Percentiles rank a stretch among this genome's conserved stretches.
Conservation (phyloP, 257 asterid genomes). For the Nicotiana obtusifolia region DNA sequence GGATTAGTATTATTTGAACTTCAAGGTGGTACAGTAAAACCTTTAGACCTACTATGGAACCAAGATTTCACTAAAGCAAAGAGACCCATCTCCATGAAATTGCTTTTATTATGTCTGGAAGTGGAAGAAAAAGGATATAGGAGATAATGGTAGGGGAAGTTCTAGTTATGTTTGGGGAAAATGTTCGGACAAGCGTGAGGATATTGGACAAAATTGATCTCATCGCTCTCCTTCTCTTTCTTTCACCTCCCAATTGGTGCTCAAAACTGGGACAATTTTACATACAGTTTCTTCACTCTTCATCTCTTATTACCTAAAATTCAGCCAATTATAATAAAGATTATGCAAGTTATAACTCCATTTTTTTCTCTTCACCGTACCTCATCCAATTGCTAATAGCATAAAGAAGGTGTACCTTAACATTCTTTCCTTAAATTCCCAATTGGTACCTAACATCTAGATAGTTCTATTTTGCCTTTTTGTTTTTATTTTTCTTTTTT, state of each 20-base stretch:
- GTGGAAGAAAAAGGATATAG: too few relatives aligned
- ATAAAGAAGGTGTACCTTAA: background rate
- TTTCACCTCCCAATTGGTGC: background rate
- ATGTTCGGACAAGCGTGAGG: too few relatives aligned
- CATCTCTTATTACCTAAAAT: background rate
- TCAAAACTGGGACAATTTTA: background rate
- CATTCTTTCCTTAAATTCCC: background rate
- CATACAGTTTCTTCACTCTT: background rate
- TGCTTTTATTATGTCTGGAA: too few relatives aligned
- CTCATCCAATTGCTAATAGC: background rate
- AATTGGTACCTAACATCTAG: background rate
- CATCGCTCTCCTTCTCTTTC: background rate
- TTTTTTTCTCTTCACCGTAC: background rate
- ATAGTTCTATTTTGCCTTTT: background rate
- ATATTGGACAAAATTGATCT: too few relatives aligned
- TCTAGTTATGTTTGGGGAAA: too few relatives aligned
- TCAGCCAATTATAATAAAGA: background rate
- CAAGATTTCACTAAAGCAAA: too few relatives aligned
- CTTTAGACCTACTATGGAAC: too few relatives aligned
- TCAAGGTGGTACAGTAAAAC: too few relatives aligned
- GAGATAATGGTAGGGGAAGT: too few relatives aligned
- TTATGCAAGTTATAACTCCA: background rate
- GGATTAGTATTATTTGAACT: too few relatives aligned
- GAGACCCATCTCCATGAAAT: too few relatives aligned
- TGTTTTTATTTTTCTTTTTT: background rate